Evolutionary conservation across 768 basidiomycete genomes (phyloP), one percentile per base, ranked within the genome.

Genomic region (Scleroderma bovista): DNA sequence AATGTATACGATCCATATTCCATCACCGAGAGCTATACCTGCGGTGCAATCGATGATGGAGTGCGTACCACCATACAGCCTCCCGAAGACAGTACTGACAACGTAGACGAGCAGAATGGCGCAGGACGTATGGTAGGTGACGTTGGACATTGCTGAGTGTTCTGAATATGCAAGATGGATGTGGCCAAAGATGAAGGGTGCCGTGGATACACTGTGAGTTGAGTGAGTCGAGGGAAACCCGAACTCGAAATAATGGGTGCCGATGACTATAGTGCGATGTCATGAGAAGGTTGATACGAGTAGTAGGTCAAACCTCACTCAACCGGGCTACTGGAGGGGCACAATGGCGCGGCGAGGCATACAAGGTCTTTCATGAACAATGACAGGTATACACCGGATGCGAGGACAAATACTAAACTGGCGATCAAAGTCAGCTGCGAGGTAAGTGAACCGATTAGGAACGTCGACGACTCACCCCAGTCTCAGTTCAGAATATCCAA

Each of bases 181-280:
- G 39, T 81, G 73, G 3, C 78, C 68, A 54, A 77, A 84, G 52
- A 90, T 74, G 68, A 89, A 90, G 4, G 97, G 76, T 0, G 92
- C 92, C 60, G 96, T 88, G 23, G 91, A 94, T 46, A 93, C 77
- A 47, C 83, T 80, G 65, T 96, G 95, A 8, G 93, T 91, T 2
- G 91, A 88, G 60, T 99, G 95, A 1, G 94, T 96, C 0, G 93
- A 95, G 0, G 93, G 94, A 61, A 97, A 95, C 20, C 95, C 95
- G 57, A 94, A 95, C 70, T 95, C 93, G 3, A 90, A 75, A 57
- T 92, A 88, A 59, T 90, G 88, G 1, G 72, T 77, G 13, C 88
- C 85, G 46, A 91, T 83, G 6, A 84, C 87, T 90, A 31, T 12
- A 29, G 52, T 12, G 52, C 12, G 8, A 29, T 37, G 32, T n/a